phyloP scores from a whole-genome alignment of 1,284 basidiomycete species.

The Gymnopus androsaceus region DNA sequence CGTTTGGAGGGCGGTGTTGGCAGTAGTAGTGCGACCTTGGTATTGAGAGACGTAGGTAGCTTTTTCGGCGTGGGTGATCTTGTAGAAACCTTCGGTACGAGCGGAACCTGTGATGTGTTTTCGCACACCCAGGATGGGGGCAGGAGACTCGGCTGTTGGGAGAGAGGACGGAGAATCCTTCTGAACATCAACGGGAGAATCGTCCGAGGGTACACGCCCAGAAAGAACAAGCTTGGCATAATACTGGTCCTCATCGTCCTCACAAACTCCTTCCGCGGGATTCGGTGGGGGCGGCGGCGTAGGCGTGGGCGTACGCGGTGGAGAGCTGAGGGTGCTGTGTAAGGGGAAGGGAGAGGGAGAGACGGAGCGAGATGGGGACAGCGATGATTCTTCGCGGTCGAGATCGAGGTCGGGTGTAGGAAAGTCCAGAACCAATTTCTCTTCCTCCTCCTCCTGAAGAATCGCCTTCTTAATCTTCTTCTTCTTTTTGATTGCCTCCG shows the following conservation, averaged over 20 bases:
- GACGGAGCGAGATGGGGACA: conserved; percentile 46
- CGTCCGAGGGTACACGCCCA: conserved; percentile 26
- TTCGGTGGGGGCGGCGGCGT: conserved; percentile 63
- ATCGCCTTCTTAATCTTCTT: conserved; percentile 41
- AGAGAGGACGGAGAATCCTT: conserved; percentile 24
- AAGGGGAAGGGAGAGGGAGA: conserved; percentile 40
- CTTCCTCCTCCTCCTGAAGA: too few relatives aligned
- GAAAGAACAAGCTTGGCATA: conserved; percentile 71
- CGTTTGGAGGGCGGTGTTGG: conserved; percentile 42
- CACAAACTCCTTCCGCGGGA: conserved; percentile 60
- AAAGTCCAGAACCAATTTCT: too few relatives aligned
- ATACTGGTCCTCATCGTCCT: conserved; percentile 92
- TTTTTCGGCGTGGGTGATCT: conserved; percentile 91
- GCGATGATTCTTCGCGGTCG: conserved; percentile 42
- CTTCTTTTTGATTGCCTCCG: conserved; percentile 28
- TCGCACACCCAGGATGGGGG: conserved; percentile 47
- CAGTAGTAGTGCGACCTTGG: conserved; percentile 53
- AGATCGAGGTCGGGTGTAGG: too few relatives aligned
- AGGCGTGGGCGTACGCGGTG: conserved; percentile 43
- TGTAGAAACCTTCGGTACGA: conserved; percentile 93
- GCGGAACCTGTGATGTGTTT: conserved; percentile 82
- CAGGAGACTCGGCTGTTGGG: conserved; percentile 10
- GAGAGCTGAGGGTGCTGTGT: conserved; percentile 36
- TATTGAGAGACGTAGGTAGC: conserved; percentile 86
- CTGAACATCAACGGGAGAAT: conserved; percentile 24